Conservation (phyloP, 2,329 filamentous ascomycete species). For the Coniochaeta hoffmannii region DNA sequence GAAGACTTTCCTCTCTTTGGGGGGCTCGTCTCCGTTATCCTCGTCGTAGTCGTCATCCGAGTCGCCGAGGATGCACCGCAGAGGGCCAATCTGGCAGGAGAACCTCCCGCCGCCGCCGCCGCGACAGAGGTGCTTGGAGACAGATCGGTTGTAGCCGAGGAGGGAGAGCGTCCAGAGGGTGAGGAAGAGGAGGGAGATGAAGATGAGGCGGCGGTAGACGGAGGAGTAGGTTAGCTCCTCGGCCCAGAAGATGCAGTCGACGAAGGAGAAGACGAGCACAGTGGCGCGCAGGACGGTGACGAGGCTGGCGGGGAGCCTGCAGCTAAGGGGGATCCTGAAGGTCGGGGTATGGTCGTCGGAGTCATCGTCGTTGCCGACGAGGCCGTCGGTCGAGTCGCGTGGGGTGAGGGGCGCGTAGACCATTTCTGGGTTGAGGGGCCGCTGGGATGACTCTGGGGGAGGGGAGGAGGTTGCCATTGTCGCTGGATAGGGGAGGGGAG, state of each 20-base stretch:
- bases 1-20: conserved; percentile 11
- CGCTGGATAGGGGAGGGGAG: neutral
- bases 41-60: conserved; percentile 1
- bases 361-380: neutral
- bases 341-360: too few relatives aligned
- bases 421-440: neutral
- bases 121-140: neutral
- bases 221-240: neutral
- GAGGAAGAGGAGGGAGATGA: conserved; percentile 18
- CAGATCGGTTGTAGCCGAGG: neutral
- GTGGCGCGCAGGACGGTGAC: neutral
- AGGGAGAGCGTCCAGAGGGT: conserved; percentile 9
- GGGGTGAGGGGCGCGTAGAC: neutral
- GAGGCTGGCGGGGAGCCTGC: neutral
- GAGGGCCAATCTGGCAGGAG: conserved; percentile 6
- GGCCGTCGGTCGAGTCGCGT: neutral
- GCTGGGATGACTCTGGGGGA: neutral
- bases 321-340: neutral
- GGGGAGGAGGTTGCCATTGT: neutral
- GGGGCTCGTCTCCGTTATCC: neutral
- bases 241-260: conserved; percentile 3
- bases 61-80: conserved; percentile 3
- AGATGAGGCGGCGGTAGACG: conserved; percentile 9
- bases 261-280: conserved; percentile 2
- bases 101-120: neutral